These are phyloP conservation scores for Knoxdaviesia proteae DNA, from an alignment of 2,329 filamentous ascomycete genomes.

Conservation along the genomic window DNA sequence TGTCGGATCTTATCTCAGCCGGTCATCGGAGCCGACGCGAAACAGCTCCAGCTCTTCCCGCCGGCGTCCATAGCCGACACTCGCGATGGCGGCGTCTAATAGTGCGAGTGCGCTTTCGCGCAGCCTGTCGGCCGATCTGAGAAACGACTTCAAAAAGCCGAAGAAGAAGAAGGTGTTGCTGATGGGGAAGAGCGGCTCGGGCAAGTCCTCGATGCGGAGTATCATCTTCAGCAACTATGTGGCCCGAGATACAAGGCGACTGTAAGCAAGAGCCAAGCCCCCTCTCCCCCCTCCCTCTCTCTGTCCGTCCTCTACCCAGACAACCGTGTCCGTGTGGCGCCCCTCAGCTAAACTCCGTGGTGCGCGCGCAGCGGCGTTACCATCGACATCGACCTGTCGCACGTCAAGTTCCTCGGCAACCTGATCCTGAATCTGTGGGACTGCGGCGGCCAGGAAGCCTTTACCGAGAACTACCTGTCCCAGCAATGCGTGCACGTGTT, in stretches of 20 bases:
- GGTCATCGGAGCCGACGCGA: too few relatives aligned
- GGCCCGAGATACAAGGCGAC: conserved; percentile 75
- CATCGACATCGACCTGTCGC: conserved; percentile 94
- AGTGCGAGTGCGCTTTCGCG: background rate
- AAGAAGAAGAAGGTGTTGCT: conserved; percentile 77
- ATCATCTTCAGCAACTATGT: conserved; percentile 99
- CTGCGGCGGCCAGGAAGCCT: conserved; percentile 94
- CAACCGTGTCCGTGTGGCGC: background rate
- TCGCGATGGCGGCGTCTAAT: too few relatives aligned
- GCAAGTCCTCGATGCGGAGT: conserved; percentile 94
- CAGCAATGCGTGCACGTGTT: conserved; percentile 94
- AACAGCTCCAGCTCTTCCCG: too few relatives aligned
- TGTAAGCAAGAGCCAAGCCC: conserved; percentile 23
- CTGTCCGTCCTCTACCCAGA: background rate
- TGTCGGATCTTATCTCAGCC: too few relatives aligned
- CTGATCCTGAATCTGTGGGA: conserved; percentile 96
- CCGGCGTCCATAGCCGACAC: too few relatives aligned
- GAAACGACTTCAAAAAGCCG: conserved; percentile 37
- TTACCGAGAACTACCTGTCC: conserved; percentile 95
- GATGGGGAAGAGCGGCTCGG: conserved; percentile 92
- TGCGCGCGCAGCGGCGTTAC: conserved; percentile 47
- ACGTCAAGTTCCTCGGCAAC: conserved; percentile 97
- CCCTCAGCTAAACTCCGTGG: too few relatives aligned
- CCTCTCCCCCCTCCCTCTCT: background rate
- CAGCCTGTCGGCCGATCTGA: conserved; percentile 3